Base-by-base conservation (phyloP, 148 eudicot species). In the Fagopyrum esculentum region DNA sequence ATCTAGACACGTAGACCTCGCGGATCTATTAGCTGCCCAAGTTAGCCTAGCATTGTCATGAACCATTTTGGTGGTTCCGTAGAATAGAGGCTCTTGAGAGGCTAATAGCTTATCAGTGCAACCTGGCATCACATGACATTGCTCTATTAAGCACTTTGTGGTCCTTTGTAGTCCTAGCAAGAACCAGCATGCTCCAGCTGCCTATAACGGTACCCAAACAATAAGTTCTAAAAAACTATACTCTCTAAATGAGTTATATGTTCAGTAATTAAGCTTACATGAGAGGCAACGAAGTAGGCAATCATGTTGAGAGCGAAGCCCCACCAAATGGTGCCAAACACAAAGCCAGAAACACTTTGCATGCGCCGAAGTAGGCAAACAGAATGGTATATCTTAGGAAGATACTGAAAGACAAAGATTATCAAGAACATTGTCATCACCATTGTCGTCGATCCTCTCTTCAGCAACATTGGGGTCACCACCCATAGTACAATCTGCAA, bases 241-340 rank as follows among this genome's bases (percentile, higher is more conserved):
- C 2, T 35, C 40, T 35, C 3, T 35, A 35, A 35, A 35, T 35
- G 40, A 35, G 40, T 35, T 35, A 35, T 35, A 35, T 35, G 3
- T 35, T 1, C 3, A 35, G 40, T 4, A 19, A 22, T 51, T 26
- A 4, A 12, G 64, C 94, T 86, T 86, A 93, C 98, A 77, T 93
- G 98, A 2, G 98, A 85, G 12, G 93, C 97, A 30, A 95, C 97
- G 30, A 90, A 95, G 48, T 95, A 95, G 16, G 94, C 99, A 44
- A 95, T 90, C 85, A 95, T 71, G 73, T 95, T 95, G 73, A 95
- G 97, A 40, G 96, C 97, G 43, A 95, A 90, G 2, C 97, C 99
- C 99, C 99, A 95, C 99, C 99, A 95, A 77, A 95, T 84, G 15
- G 97, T 90, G 0, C 99, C 96, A 68, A 92, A 95, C 9, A 95